Evolutionary conservation across 83 land plant genomes (phyloP).

Genomic region (Thuja plicata): DNA sequence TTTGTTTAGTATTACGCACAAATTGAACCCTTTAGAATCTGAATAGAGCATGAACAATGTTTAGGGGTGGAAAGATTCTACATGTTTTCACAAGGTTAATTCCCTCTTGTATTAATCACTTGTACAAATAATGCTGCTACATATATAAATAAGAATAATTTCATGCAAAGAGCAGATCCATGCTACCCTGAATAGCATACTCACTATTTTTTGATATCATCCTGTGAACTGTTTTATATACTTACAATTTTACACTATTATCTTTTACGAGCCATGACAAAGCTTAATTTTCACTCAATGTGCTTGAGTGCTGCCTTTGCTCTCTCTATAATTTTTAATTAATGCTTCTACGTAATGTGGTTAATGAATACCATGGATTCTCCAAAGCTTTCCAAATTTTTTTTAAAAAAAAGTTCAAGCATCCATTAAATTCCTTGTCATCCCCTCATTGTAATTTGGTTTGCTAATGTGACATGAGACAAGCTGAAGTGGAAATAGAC

Average conservation of each 20-base stretch:
- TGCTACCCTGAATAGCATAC: neutral
- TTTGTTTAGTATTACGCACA: no score
- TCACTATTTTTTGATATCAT: neutral
- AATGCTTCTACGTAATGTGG: neutral
- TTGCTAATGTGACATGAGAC: no score
- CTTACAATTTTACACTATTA: neutral
- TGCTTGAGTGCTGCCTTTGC: neutral
- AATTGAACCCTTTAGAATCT: no score
- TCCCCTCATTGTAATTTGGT: no score
- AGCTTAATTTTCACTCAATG: no score
- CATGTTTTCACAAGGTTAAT: no score
- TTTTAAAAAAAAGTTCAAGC: neutral
- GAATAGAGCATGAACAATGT: no score
- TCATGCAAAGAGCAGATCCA: neutral
- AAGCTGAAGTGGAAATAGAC: no score
- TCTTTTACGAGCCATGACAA: neutral
- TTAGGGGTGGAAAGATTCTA: no score
- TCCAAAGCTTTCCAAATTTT: neutral
- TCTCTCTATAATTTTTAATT: neutral
- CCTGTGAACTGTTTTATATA: neutral
- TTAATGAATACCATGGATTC: neutral
- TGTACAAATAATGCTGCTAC: neutral
- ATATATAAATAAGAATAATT: no score
- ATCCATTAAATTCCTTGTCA: no score
- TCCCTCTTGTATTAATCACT: neutral